A percentile compares a stretch with the other conserved stretches of the same genome.
phyloP scores from a whole-genome alignment of 129 eudicot species.

The Flaveria bidentis region DNA sequence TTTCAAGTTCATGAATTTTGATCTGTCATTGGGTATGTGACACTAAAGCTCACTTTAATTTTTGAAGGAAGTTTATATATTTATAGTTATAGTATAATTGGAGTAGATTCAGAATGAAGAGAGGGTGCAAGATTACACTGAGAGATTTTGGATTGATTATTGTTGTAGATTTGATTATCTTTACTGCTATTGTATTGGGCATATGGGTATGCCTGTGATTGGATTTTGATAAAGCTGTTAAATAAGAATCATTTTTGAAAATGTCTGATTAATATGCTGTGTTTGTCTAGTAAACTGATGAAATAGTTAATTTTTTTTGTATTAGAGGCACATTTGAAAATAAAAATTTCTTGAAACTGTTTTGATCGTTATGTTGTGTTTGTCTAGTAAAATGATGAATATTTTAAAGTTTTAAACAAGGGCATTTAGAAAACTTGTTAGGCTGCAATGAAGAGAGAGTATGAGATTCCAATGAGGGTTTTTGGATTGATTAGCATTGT shows the following conservation, averaged over 20 bases:
- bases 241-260: constrained; percentile 40
- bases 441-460: too few species aligned
- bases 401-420: neutral
- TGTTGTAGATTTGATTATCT: constrained; percentile 35
- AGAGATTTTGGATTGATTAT: constrained; percentile 21
- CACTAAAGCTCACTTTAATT: constrained; percentile 8
- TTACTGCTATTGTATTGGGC: constrained; percentile 32
- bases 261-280: constrained; percentile 12
- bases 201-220: constrained; percentile 26
- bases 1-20: constrained; percentile 21
- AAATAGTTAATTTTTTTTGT: neutral
- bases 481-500: too few species aligned
- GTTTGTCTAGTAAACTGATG: constrained; percentile 5
- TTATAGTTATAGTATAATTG: constrained; percentile 19
- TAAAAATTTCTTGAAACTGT: too few species aligned
- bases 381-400: neutral
- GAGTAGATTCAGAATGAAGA: constrained; percentile 22
- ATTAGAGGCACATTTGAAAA: too few species aligned
- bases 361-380: neutral
- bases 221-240: constrained; percentile 27
- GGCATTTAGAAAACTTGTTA: constrained; percentile 4
- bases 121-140: constrained; percentile 18
- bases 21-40: constrained; percentile 27
- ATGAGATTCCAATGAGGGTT: too few species aligned
- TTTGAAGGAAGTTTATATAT: constrained; percentile 20